A percentile compares a stretch with the other conserved stretches of the same genome.
These are phyloP conservation scores for Alternaria ethzedia DNA, from an alignment of 2,329 filamentous ascomycete species.

Conservation along the genomic window DNA sequence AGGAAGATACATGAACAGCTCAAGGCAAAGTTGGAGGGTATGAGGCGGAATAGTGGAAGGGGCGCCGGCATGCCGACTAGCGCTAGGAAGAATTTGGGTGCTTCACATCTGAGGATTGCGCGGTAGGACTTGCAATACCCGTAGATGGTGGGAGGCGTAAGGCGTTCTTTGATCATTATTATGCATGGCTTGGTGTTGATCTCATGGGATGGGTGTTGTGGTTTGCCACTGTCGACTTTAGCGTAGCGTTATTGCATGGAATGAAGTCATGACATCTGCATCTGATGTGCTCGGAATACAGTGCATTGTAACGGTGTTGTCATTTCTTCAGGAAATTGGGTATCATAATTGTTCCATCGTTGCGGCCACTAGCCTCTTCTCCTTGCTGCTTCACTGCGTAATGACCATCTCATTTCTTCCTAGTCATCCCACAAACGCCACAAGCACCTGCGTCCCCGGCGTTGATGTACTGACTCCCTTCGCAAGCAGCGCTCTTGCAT, in stretches of 20 bases:
- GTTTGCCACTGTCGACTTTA: neutral
- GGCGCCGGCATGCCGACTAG: constrained; percentile 17
- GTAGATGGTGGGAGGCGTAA: constrained; percentile 41
- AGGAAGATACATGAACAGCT: constrained; percentile 57
- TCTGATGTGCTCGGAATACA: neutral
- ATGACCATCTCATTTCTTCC: neutral
- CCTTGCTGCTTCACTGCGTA: neutral
- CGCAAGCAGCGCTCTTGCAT: constrained; percentile 65
- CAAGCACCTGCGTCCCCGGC: constrained; percentile 72
- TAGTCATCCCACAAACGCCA: constrained; percentile 66
- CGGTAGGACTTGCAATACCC: constrained; percentile 4
- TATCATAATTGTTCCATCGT: neutral
- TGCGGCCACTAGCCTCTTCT: neutral
- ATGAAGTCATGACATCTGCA: constrained; percentile 12
- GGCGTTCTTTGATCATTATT: constrained; percentile 12
- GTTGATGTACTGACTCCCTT: constrained; percentile 67
- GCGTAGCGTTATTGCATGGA: neutral
- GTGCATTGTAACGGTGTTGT: neutral
- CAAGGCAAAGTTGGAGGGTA: constrained; percentile 54
- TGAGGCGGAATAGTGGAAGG: constrained; percentile 43
- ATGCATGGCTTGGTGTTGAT: constrained; percentile 31
- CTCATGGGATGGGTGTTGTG: neutral
- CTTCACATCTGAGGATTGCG: constrained; percentile 46
- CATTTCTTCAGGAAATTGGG: neutral
- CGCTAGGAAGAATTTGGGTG: constrained; percentile 57